Evolutionary conservation across 202 grass and related monocot species (phyloP).

Genomic region (Schoenoplectus tabernaemontani): DNA sequence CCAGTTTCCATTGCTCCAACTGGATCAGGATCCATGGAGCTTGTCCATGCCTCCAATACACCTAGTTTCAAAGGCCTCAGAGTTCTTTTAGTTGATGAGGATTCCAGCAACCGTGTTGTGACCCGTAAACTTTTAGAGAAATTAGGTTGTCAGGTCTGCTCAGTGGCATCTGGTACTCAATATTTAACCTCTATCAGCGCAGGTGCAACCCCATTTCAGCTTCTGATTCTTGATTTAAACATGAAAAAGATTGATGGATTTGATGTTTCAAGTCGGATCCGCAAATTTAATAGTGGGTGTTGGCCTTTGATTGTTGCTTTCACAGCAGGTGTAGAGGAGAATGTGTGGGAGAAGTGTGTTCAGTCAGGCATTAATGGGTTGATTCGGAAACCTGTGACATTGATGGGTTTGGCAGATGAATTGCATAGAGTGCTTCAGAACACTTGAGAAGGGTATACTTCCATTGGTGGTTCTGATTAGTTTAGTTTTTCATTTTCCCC

Average conservation of each 20-base stretch:
- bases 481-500: background rate
- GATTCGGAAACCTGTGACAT: slow-evolving; percentile 73
- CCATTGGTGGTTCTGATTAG: slow-evolving; percentile 33
- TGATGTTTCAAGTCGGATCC: slow-evolving; percentile 53
- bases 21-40: background rate
- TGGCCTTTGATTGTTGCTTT: slow-evolving; percentile 80
- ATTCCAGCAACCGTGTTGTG: slow-evolving; percentile 60
- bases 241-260: slow-evolving; percentile 71
- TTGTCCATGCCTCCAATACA: background rate
- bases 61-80: slow-evolving; percentile 73
- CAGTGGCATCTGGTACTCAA: slow-evolving; percentile 48
- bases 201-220: slow-evolving; percentile 43
- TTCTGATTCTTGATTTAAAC: slow-evolving; percentile 71
- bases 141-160: slow-evolving; percentile 64
- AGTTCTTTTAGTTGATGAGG: slow-evolving; percentile 61
- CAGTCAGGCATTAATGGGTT: slow-evolving; percentile 68
- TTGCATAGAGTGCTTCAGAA: slow-evolving; percentile 87
- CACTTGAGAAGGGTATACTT: slow-evolving; percentile 44
- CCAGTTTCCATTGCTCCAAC: slow-evolving; percentile 44
- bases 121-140: slow-evolving; percentile 79
- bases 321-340: slow-evolving; percentile 43
- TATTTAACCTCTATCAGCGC: slow-evolving; percentile 48
- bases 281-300: slow-evolving; percentile 64
- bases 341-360: slow-evolving; percentile 54
- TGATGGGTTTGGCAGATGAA: slow-evolving; percentile 70